Conservation (phyloP, 2,329 filamentous ascomycete genomes). For the Fusarium aywerte region DNA sequence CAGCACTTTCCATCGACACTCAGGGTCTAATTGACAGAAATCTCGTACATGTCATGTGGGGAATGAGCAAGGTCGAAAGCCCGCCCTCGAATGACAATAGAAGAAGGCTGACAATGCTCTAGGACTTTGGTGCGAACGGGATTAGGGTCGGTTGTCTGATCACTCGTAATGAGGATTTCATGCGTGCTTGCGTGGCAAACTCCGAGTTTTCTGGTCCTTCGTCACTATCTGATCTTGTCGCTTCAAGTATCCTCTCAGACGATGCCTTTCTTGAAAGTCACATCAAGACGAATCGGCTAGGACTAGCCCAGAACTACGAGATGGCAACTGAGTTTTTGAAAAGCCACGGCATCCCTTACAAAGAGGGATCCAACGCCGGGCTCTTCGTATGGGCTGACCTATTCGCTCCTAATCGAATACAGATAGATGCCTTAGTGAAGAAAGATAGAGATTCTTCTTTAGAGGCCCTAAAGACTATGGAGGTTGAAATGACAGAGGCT, state of each 20-base stretch:
- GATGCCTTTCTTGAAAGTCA: rapidly evolving
- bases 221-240: neutral
- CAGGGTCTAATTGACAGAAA: neutral
- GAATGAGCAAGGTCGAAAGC: neutral
- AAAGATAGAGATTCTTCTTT: neutral
- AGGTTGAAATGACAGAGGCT: rapidly evolving
- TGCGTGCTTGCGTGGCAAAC: neutral
- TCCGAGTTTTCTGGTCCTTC: neutral
- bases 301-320: neutral
- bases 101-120: rapidly evolving
- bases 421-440: rapidly evolving
- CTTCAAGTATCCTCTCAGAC: neutral
- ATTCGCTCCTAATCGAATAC: neutral
- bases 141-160: neutral
- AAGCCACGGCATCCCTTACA: neutral
- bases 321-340: neutral
- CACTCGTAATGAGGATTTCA: neutral
- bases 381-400: neutral
- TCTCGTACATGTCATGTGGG: neutral
- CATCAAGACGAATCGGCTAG: neutral
- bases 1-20: rapidly evolving
- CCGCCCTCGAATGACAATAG: rapidly evolving
- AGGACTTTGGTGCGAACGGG: neutral
- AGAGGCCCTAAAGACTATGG: rapidly evolving
- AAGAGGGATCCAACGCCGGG: neutral